Conservation (phyloP, 78 protist species). For the Dictyostelium purpureum region DNA sequence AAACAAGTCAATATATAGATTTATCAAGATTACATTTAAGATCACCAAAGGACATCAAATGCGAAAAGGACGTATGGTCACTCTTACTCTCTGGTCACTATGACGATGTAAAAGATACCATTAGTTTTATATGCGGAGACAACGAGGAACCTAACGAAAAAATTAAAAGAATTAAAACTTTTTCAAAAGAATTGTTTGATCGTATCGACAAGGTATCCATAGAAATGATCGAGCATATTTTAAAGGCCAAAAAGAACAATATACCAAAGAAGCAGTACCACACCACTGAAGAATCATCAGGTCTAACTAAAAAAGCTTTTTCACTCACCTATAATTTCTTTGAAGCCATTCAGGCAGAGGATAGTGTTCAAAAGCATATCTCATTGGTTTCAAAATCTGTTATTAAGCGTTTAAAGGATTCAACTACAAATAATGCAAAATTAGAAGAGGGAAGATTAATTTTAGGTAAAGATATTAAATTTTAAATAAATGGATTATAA, state of each 20-base stretch:
- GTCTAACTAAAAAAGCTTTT: background rate
- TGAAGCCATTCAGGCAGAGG: conserved; percentile 9
- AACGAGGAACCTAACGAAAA: background rate
- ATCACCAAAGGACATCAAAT: background rate
- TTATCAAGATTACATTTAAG: background rate
- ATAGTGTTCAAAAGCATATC: background rate
- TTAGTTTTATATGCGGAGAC: background rate
- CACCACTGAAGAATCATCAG: background rate
- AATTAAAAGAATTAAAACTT: background rate
- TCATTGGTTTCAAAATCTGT: conserved; percentile 12
- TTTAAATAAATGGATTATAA: too few species aligned
- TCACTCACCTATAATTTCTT: background rate
- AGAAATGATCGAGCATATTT: background rate
- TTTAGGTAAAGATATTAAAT: conserved; percentile 18
- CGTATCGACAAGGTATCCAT: background rate
- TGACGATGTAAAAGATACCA: conserved; percentile 15
- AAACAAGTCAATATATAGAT: conserved; percentile 22
- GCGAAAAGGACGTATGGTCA: conserved; percentile 59
- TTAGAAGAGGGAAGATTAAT: conserved; percentile 22
- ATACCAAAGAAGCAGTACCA: background rate
- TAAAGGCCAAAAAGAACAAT: background rate
- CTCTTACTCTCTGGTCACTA: background rate
- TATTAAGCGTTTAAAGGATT: background rate
- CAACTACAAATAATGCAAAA: background rate
- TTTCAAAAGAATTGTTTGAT: background rate